These are phyloP conservation scores for Plasmodium knowlesi DNA, from an alignment of 169 alveolate species.

Conservation along the genomic window DNA sequence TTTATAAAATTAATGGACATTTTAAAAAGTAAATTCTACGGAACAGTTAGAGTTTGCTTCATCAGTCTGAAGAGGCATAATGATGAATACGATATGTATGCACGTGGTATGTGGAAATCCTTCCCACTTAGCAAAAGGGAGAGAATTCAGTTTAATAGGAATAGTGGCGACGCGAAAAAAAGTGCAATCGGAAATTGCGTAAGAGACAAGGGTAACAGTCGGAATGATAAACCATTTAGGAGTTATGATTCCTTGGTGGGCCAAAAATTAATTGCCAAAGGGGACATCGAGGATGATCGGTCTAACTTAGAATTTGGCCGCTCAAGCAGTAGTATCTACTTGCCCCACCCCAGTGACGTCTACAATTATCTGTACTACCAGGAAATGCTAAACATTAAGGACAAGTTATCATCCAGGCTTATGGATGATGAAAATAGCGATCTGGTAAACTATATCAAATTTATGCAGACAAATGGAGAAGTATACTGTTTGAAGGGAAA, in stretches of 20 bases:
- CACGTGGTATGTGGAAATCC: background rate
- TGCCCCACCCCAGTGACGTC: slow-evolving; percentile 50
- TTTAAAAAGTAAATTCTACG: background rate
- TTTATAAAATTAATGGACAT: slow-evolving; percentile 8
- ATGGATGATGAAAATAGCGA: background rate
- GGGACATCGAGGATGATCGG: background rate
- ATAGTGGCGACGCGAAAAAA: background rate
- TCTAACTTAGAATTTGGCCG: background rate
- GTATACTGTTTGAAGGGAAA: background rate
- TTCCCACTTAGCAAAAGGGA: background rate
- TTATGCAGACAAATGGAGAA: background rate
- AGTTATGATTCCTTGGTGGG: background rate
- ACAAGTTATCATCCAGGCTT: background rate
- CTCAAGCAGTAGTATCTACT: slow-evolving; percentile 14
- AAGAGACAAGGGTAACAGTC: background rate
- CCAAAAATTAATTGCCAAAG: background rate
- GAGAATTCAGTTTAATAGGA: background rate
- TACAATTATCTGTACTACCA: slow-evolving; percentile 63
- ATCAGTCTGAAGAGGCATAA: background rate
- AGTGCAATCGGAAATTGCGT: background rate
- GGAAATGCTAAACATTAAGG: slow-evolving; percentile 23
- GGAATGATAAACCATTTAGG: background rate
- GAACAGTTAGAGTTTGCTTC: background rate
- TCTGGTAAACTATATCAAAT: background rate
- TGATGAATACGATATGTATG: background rate